Evolutionary conservation across 169 alveolate species (phyloP), one percentile per base, ranked within the genome.

Genomic region (Theileria parva): DNA sequence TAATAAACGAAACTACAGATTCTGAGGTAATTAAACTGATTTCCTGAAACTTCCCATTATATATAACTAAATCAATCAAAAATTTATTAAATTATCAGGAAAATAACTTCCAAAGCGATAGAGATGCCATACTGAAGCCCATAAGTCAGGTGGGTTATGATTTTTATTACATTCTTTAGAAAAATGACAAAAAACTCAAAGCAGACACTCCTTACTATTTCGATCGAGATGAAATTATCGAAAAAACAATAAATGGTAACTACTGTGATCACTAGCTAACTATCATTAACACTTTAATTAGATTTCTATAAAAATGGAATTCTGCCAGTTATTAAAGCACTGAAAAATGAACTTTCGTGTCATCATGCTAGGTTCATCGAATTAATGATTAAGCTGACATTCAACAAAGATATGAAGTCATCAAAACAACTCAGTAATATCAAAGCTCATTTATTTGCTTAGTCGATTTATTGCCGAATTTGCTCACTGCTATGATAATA

Each of bases 351-450:
- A 7, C 71, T 73, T 23, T 59, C 69, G 21, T 73, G 60, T 13
- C 63, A 73, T 30, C 60, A 73, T 28, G 59, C 76, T 3, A 15
- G 80, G 39, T 73, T 73, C 34, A 59, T 73, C 17, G 80, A 73
- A 25, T 37, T 73, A 50, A 53, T 59, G 53, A 73, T 73, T 4
- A 53, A 51, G 37, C 6, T 34, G 32, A 19, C 80, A 19, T 73
- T 73, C 63, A 34, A 64, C 28, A 73, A 73, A 37, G 80, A 73
- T 23, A 53, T 17, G 23, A 25, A 37, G 30, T 51, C 79, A 15
- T 63, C 71, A 30, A 63, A 63, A 51, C 77, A 37, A 51, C 23
- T 57, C 57, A 25, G 67, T 44, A 59, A 74, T 44, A 44, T 13
- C 53, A 44, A 44, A 44, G 53, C 15, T 44, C 53, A 7, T 11